A percentile compares a stretch with the other conserved stretches of the same genome.
phyloP scores from a whole-genome alignment of 495 filamentous ascomycete genomes.

The Gamarada debralockiae region DNA sequence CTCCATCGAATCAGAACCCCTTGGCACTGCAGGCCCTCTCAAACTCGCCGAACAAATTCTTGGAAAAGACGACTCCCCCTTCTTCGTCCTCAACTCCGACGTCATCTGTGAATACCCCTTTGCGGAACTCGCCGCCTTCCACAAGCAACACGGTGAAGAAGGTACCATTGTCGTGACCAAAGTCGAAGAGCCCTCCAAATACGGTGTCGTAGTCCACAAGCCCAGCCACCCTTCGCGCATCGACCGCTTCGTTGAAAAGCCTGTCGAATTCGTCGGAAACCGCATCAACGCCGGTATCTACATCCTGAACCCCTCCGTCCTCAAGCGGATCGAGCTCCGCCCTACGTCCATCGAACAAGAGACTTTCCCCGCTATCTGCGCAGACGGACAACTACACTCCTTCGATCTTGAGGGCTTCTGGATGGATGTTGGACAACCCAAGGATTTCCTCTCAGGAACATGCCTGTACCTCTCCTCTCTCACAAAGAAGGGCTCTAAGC shows the following conservation, averaged over 20 bases:
- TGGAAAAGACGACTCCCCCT: slow-evolving; percentile 87
- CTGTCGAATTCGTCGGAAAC: slow-evolving; percentile 98
- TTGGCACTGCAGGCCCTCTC: slow-evolving; percentile 92
- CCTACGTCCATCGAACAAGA: slow-evolving; percentile 99
- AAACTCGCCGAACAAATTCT: slow-evolving; percentile 95
- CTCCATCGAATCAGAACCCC: slow-evolving; percentile 91
- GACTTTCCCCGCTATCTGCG: slow-evolving; percentile 93
- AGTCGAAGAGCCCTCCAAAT: slow-evolving; percentile 98
- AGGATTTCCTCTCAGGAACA: slow-evolving; percentile 96
- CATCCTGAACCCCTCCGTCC: slow-evolving; percentile 91
- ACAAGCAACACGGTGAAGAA: slow-evolving; percentile 88
- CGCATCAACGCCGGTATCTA: slow-evolving; percentile 99
- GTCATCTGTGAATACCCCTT: slow-evolving; percentile 99
- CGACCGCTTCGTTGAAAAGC: slow-evolving; percentile 99
- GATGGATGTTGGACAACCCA: slow-evolving; percentile 99
- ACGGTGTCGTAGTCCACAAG: slow-evolving; percentile 98
- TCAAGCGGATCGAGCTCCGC: slow-evolving; percentile 89
- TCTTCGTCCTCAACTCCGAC: slow-evolving; percentile 99
- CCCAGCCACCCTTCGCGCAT: slow-evolving; percentile 87
- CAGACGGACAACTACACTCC: slow-evolving; percentile 90
- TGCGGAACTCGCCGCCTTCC: slow-evolving; percentile 81
- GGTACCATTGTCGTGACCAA: slow-evolving; percentile 99
- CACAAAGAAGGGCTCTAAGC: slow-evolving; percentile 86
- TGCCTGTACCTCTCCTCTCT: slow-evolving; percentile 95
- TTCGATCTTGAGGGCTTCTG: slow-evolving; percentile 99